Percentiles rank a stretch among this genome's conserved stretches.
Evolutionary conservation across 2,329 filamentous ascomycete genomes (phyloP).

Genomic region (Colletotrichum endophyticum): DNA sequence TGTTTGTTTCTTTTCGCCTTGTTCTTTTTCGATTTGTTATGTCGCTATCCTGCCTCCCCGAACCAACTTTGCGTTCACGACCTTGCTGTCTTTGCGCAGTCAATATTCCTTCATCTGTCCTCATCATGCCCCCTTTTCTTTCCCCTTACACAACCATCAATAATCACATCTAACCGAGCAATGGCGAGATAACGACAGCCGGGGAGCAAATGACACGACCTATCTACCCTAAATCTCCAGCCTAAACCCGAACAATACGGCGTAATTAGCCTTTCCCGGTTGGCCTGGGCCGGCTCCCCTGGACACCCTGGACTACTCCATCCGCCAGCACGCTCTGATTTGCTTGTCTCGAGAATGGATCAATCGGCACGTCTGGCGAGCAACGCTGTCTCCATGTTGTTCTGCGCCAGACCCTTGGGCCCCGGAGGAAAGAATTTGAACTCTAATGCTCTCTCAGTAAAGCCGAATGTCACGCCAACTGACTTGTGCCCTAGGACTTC

Average conservation of each 20-base stretch:
- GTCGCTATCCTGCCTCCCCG: background rate
- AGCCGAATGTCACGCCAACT: conserved; percentile 3
- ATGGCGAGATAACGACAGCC: background rate
- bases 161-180: background rate
- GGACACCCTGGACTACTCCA: conserved; percentile 6
- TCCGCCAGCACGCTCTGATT: background rate
- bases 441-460: background rate
- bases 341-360: conserved; percentile 8
- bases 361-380: conserved; percentile 18
- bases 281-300: conserved; percentile 6
- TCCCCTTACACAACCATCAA: background rate
- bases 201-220: background rate
- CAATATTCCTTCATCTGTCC: background rate
- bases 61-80: background rate
- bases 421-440: conserved; percentile 4
- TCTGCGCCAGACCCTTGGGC: conserved; percentile 8
- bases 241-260: conserved; percentile 7
- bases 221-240: background rate
- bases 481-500: background rate
- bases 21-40: background rate
- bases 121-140: background rate
- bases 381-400: conserved; percentile 1
- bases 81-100: background rate
- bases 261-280: conserved; percentile 19
- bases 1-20: background rate